phyloP scores from a whole-genome alignment of 73 alveolate species.

The Paramecium sexaurelia region DNA sequence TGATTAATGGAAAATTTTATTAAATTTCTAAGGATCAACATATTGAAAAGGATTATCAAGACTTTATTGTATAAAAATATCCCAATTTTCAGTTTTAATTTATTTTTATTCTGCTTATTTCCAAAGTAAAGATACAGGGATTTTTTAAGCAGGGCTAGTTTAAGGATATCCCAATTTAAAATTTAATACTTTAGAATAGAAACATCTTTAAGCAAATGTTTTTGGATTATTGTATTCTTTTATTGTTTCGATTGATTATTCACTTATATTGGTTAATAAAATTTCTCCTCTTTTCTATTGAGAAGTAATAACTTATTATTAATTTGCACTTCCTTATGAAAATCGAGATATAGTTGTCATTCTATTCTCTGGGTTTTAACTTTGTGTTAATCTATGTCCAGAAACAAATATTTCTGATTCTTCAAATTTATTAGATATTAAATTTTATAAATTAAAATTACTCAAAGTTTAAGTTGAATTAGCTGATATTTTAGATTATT shows the following conservation, averaged over 20 bases:
- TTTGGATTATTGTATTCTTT: not conserved
- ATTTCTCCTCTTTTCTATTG: not conserved
- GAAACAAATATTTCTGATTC: not conserved
- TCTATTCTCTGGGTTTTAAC: not conserved
- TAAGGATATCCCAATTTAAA: not conserved
- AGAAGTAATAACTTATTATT: not conserved
- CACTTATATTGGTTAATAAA: not conserved
- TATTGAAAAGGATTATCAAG: not conserved
- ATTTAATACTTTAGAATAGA: not conserved
- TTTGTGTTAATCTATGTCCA: not conserved
- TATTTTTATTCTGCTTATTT: not conserved
- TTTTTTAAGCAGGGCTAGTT: not conserved
- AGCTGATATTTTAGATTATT: not conserved
- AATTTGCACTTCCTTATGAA: not conserved
- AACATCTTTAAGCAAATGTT: not conserved
- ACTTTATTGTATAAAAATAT: not conserved
- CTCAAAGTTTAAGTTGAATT: not conserved
- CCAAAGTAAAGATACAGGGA: slow-evolving; percentile 1
- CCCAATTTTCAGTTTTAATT: not conserved
- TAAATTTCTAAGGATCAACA: slow-evolving; percentile 40
- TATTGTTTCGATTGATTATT: not conserved
- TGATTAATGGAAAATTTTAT: not conserved
- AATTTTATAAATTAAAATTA: not conserved
- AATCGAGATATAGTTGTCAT: not conserved
- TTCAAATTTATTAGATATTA: not conserved